Conservation (phyloP, 2,329 filamentous ascomycete species). For the Pseudocercospora macadamiae region DNA sequence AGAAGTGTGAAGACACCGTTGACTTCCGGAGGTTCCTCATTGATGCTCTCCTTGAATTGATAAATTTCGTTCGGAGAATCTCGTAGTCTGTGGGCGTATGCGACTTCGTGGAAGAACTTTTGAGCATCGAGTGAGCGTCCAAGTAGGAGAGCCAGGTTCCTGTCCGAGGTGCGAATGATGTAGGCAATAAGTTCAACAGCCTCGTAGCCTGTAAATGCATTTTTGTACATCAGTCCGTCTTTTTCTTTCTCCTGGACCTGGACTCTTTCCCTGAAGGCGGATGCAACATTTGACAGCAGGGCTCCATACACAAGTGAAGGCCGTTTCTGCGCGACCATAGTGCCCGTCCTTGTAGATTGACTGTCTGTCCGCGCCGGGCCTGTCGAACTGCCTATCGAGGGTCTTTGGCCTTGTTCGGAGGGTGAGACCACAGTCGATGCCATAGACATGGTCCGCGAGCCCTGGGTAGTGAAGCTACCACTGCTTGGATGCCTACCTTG, state of each 20-base stretch:
- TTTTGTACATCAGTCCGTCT: conserved; percentile 96
- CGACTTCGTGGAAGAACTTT: conserved; percentile 99
- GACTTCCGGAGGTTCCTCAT: conserved; percentile 81
- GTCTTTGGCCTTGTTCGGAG: conserved; percentile 32
- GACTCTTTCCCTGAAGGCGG: conserved; percentile 89
- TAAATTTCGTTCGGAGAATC: conserved; percentile 96
- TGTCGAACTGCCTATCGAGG: conserved; percentile 26
- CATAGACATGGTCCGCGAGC: conserved; percentile 84
- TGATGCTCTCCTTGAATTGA: conserved; percentile 90
- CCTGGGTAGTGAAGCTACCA: conserved; percentile 41
- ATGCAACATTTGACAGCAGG: conserved; percentile 86
- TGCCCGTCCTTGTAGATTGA: conserved; percentile 39
- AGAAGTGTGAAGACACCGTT: conserved; percentile 96
- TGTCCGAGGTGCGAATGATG: conserved; percentile 95
- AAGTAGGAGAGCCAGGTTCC: conserved; percentile 87
- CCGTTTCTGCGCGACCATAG: conserved; percentile 63
- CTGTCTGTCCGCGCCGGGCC: conserved; percentile 42
- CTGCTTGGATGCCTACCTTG: conserved; percentile 32
- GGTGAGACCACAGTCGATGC: conserved; percentile 74
- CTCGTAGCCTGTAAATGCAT: conserved; percentile 92
- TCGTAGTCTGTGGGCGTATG: conserved; percentile 91
- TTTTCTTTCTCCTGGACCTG: conserved; percentile 86
- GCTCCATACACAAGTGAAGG: conserved; percentile 93
- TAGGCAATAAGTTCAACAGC: conserved; percentile 94
- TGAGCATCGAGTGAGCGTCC: conserved; percentile 93